Evolutionary conservation across 2,329 filamentous ascomycete genomes (phyloP).

Genomic region (Fusarium phyllophilum): DNA sequence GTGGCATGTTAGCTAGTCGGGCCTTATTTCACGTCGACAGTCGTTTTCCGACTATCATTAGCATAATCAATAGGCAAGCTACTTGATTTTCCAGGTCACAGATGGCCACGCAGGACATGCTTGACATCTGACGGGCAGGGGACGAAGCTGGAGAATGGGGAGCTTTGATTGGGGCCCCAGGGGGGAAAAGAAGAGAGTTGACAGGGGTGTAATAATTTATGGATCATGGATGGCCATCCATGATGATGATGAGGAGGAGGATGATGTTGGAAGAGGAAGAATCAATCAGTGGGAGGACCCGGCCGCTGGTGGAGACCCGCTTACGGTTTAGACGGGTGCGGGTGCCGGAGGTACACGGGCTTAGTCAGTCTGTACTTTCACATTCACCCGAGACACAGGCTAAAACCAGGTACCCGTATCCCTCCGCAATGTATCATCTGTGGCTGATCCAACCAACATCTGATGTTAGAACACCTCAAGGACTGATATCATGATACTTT

Average conservation of each 20-base stretch:
- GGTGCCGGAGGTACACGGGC: constrained; percentile 25
- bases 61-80: constrained; percentile 25
- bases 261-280: neutral
- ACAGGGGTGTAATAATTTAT: neutral
- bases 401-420: neutral
- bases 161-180: constrained; percentile 33
- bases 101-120: constrained; percentile 16
- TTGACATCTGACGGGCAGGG: constrained; percentile 37
- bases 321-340: constrained; percentile 35
- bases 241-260: neutral
- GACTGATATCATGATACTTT: constrained; percentile 43
- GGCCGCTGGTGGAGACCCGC: constrained; percentile 36
- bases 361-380: constrained; percentile 25
- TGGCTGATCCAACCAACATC: constrained; percentile 35
- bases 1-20: constrained; percentile 39
- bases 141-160: constrained; percentile 23
- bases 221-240: neutral
- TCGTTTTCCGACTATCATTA: neutral
- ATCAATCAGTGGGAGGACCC: constrained; percentile 24
- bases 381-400: fast-evolving
- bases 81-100: constrained; percentile 2
- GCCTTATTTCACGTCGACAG: constrained; percentile 35
- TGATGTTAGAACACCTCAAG: constrained; percentile 34
- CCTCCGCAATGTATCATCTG: neutral
- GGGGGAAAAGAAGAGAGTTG: neutral